Percentiles rank a stretch among this genome's conserved stretches.
Conservation (phyloP, 139 green algal species). For the Medakamo hakoo region DNA sequence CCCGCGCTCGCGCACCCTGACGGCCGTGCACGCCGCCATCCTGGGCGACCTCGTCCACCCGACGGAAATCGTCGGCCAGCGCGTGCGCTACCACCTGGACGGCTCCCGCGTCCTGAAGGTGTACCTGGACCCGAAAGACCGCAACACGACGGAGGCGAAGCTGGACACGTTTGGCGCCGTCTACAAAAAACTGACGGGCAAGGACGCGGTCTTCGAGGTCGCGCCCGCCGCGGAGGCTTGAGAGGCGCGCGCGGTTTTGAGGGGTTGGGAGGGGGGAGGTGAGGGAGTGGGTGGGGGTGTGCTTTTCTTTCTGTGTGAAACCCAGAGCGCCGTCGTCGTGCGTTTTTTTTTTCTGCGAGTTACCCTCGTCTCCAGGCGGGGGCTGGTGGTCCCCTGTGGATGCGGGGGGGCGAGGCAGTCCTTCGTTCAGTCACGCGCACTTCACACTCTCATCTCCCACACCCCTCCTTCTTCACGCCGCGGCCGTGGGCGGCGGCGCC, state of each 20-base stretch:
- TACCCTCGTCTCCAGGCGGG: too few species aligned
- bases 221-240: slow-evolving; percentile 36
- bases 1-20: slow-evolving; percentile 85
- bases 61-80: slow-evolving; percentile 98
- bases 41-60: slow-evolving; percentile 96
- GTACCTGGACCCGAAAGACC: slow-evolving; percentile 93
- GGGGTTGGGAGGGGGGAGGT: too few species aligned
- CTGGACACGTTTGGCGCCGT: slow-evolving; percentile 93
- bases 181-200: slow-evolving; percentile 98
- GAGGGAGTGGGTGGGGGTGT: too few species aligned
- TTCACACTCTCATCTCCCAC: too few species aligned
- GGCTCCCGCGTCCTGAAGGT: slow-evolving; percentile 87
- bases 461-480: too few species aligned
- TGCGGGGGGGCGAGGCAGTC: too few species aligned
- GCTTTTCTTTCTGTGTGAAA: too few species aligned
- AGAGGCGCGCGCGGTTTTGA: not conserved
- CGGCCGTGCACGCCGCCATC: slow-evolving; percentile 79
- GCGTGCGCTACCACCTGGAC: slow-evolving; percentile 81
- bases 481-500: too few species aligned
- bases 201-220: slow-evolving; percentile 91
- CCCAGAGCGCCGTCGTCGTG: too few species aligned
- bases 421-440: too few species aligned
- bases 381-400: too few species aligned
- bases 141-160: slow-evolving; percentile 97
- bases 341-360: too few species aligned